Evolutionary conservation across 2,329 filamentous ascomycete genomes (phyloP).

Genomic region (Monosporascus sp.): DNA sequence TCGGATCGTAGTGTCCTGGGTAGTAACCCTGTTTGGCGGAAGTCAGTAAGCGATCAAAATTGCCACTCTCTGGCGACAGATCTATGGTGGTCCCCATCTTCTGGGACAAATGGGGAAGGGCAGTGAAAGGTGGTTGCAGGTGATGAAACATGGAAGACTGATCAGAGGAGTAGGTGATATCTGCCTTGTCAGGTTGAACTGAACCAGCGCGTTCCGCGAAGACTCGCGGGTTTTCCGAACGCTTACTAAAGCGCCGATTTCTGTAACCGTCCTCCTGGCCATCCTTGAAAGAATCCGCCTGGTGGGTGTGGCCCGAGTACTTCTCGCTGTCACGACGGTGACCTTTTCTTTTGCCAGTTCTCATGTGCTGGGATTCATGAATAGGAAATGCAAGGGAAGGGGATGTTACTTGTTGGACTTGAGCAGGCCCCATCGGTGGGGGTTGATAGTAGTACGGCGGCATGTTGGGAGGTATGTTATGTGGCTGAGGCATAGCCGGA

Average conservation of each 20-base stretch:
- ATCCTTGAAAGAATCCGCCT: constrained; percentile 32
- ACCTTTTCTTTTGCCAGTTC: constrained; percentile 38
- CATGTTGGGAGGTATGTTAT: constrained; percentile 59
- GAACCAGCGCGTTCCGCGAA: constrained; percentile 18
- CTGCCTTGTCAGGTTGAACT: constrained; percentile 10
- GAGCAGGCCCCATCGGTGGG: constrained; percentile 52
- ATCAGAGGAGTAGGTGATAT: constrained; percentile 6
- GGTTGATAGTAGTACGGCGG: constrained; percentile 57
- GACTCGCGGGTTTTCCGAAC: constrained; percentile 30
- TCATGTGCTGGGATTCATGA: constrained; percentile 32
- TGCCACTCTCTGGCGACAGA: constrained; percentile 62
- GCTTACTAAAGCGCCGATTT: constrained; percentile 40
- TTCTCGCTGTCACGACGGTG: constrained; percentile 42
- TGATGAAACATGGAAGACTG: constrained; percentile 17
- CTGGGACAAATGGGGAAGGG: constrained; percentile 16
- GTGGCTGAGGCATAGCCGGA: constrained; percentile 59
- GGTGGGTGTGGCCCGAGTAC: constrained; percentile 34
- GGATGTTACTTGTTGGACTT: constrained; percentile 56
- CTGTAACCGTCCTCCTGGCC: constrained; percentile 30
- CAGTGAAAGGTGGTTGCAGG: constrained; percentile 23
- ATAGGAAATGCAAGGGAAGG: constrained; percentile 30
- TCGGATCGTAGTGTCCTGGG: constrained; percentile 42
- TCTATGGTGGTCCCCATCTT: constrained; percentile 34
- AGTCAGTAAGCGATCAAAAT: constrained; percentile 71
- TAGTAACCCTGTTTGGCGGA: constrained; percentile 62